These are phyloP conservation scores for Asterophora parasitica DNA, from an alignment of 768 basidiomycete genomes.

Conservation along the genomic window DNA sequence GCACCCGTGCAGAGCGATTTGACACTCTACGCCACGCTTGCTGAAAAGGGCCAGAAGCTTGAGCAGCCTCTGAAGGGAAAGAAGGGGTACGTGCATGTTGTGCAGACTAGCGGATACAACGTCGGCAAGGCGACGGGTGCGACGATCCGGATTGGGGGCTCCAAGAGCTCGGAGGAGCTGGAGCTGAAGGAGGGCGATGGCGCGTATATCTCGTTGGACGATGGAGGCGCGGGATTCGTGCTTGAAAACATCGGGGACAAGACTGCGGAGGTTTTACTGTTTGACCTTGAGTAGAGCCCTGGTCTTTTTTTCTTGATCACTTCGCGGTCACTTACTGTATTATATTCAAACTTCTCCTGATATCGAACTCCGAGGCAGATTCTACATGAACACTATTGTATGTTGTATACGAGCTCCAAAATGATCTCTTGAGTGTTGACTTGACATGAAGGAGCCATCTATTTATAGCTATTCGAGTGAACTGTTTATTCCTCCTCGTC, in stretches of 20 bases:
- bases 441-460: no score
- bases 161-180: slow-evolving; percentile 30
- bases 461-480: no score
- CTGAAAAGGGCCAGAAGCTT: slow-evolving; percentile 53
- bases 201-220: slow-evolving; percentile 58
- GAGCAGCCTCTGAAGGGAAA: slow-evolving; percentile 44
- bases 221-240: slow-evolving; percentile 33
- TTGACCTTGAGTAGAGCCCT: slow-evolving; percentile 56
- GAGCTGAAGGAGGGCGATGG: slow-evolving; percentile 86
- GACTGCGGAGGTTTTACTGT: slow-evolving; percentile 72
- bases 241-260: slow-evolving; percentile 63
- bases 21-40: slow-evolving; percentile 69
- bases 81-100: slow-evolving; percentile 81
- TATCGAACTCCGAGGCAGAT: no score
- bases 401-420: no score
- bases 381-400: no score
- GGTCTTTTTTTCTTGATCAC: neutral
- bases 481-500: no score
- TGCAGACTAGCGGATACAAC: slow-evolving; percentile 84
- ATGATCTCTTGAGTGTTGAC: no score
- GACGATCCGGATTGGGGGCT: slow-evolving; percentile 44
- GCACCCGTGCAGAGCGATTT: slow-evolving; percentile 74
- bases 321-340: no score
- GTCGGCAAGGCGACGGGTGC: slow-evolving; percentile 51
- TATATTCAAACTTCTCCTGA: no score